Base-by-base conservation (phyloP, 257 asterid genomes). In the Misopates orontium region DNA sequence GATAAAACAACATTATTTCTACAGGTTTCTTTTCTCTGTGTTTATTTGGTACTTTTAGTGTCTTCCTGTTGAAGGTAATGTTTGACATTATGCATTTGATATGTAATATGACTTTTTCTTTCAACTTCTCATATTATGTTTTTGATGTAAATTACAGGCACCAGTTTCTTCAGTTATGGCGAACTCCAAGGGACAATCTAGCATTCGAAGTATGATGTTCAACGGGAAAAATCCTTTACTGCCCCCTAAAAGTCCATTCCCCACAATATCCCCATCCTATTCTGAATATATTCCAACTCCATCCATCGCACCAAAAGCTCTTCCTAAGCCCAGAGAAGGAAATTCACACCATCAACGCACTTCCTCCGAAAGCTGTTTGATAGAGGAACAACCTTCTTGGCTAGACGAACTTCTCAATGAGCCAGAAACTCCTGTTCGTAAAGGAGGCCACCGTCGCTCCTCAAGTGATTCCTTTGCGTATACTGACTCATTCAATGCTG, bases 211-310 rank as follows among this genome's bases (percentile, higher is more conserved):
- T 69, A 76, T 79, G 85, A 77, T 82, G 84, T 77, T 83, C 77
- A 78, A 70, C 52, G 88, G 95, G 69, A 90, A 84, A 75, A 74
- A 75, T 67, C 75, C 96, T 9, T 75, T 88, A 55, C 87, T 94
- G 68, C 99, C 99, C 51, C 99, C 99, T 60, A 94, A 90, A 81
- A 80, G 83, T 77, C 99, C 97, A 53, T 88, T 83, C 73, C 96
- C 96, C 25, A 78, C 88, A 74, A 66, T 83, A 54, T 67, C 89
- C 64, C 91, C 96, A 18, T 75, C 95, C 2, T 88, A 75, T 66
- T 58, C 74, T 32, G 97, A 90, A 49, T 90, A 78, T 62, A 73
- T 83, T 65, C 96, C 95, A 10, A 74, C 60, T 73, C 74, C 89
- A 70, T 72, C 73, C 42, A 60, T 77, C 69, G 86, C 83, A 55